Conservation (phyloP, 352 stramenopile genomes). For the Phytophthora citrophthora region DNA sequence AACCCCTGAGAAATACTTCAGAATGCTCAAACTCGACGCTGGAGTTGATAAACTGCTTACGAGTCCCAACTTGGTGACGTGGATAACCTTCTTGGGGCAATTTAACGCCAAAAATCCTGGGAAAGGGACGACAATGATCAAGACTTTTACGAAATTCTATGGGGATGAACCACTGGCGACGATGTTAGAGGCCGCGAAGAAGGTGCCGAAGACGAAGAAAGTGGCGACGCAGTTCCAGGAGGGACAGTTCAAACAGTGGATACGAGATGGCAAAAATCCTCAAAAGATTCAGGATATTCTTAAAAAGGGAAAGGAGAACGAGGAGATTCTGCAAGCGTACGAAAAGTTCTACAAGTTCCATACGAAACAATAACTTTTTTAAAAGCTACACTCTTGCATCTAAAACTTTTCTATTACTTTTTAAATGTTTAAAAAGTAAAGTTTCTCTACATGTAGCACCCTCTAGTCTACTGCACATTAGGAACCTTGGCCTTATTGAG, state of each 20-base stretch:
- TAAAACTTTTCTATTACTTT: no score
- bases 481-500: no score
- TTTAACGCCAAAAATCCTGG: constrained; percentile 9
- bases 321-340: no score
- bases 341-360: no score
- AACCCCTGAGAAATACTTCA: constrained; percentile 1
- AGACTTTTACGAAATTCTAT: constrained; percentile 13
- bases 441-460: no score
- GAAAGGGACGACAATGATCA: constrained; percentile 10
- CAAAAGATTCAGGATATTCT: not conserved
- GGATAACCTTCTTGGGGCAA: not conserved
- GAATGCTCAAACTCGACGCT: constrained; percentile 3
- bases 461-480: no score
- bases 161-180: constrained; percentile 1
- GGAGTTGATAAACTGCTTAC: constrained; percentile 2
- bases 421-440: no score
- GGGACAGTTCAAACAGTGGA: constrained; percentile 7
- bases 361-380: no score
- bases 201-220: constrained; percentile 8
- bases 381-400: no score
- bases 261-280: not conserved
- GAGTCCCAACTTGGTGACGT: not conserved
- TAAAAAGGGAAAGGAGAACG: not conserved
- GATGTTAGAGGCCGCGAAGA: constrained; percentile 11
- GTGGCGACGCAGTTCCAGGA: not conserved